Percentiles rank a stretch among this genome's conserved stretches.
phyloP scores from a whole-genome alignment of 345 rosid species.

The Salix caprea region DNA sequence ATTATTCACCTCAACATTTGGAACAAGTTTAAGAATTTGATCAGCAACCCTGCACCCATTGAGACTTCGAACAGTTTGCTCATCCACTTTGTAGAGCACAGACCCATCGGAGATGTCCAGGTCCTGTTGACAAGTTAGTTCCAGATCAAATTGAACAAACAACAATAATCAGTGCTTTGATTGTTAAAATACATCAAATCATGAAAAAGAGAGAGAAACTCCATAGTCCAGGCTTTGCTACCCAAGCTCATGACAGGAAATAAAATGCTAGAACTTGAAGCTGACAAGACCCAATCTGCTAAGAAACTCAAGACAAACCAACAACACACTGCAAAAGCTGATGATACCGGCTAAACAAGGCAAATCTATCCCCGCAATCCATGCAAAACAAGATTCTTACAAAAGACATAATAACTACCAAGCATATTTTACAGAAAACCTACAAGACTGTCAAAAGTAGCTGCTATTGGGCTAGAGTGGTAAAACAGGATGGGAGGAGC shows the following conservation, averaged over 20 bases:
- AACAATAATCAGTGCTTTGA: background rate
- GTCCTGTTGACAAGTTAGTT: conserved; percentile 11
- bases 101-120: conserved; percentile 23
- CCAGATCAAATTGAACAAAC: background rate
- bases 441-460: background rate
- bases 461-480: background rate
- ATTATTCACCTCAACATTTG: conserved; percentile 10
- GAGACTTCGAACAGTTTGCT: conserved; percentile 26
- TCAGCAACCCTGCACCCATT: conserved; percentile 34
- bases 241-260: background rate
- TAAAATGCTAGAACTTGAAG: background rate
- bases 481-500: background rate
- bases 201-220: background rate
- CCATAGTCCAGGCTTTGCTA: background rate
- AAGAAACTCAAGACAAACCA: background rate
- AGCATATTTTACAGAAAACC: background rate
- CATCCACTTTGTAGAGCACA: conserved; percentile 18
- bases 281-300: background rate
- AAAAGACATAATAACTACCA: background rate
- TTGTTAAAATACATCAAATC: background rate
- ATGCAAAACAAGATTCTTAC: background rate
- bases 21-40: conserved; percentile 28
- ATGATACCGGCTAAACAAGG: background rate
- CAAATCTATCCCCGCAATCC: background rate
- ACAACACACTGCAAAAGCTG: background rate